These are phyloP conservation scores for Lachnellula hyalina DNA, from an alignment of 2,329 filamentous ascomycete genomes.

Conservation along the genomic window DNA sequence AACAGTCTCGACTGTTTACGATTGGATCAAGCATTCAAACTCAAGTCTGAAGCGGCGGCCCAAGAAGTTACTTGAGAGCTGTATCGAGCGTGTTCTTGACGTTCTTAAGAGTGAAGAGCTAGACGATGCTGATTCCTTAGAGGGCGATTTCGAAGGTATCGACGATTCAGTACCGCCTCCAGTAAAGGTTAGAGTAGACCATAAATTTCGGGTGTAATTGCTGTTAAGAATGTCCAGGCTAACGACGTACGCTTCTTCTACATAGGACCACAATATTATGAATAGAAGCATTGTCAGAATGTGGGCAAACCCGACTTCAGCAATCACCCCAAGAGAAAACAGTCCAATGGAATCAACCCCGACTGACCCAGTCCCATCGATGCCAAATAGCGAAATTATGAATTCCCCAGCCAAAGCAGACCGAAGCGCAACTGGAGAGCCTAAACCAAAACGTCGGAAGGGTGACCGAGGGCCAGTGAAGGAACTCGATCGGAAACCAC, in stretches of 20 bases:
- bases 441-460: constrained; percentile 61
- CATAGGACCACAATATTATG: constrained; percentile 53
- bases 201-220: neutral
- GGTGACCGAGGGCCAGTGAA: constrained; percentile 41
- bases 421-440: constrained; percentile 59
- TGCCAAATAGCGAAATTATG: constrained; percentile 16
- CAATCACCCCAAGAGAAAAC: constrained; percentile 19
- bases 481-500: constrained; percentile 57
- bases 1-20: constrained; percentile 62
- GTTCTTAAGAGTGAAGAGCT: constrained; percentile 54
- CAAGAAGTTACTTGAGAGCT: constrained; percentile 76
- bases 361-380: constrained; percentile 18
- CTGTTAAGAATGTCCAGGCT: neutral
- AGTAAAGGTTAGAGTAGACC: constrained; percentile 23
- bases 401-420: constrained; percentile 36
- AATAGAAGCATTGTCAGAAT: constrained; percentile 59
- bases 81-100: constrained; percentile 75
- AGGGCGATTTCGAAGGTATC: constrained; percentile 45
- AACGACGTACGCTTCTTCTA: neutral
- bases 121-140: constrained; percentile 43
- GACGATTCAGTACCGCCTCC: constrained; percentile 28
- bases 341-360: constrained; percentile 16
- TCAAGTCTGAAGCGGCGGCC: constrained; percentile 79
- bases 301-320: constrained; percentile 42
- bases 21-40: constrained; percentile 78